Base-by-base conservation (phyloP, 2,329 filamentous ascomycete genomes). In the Shiraia bambusicola region DNA sequence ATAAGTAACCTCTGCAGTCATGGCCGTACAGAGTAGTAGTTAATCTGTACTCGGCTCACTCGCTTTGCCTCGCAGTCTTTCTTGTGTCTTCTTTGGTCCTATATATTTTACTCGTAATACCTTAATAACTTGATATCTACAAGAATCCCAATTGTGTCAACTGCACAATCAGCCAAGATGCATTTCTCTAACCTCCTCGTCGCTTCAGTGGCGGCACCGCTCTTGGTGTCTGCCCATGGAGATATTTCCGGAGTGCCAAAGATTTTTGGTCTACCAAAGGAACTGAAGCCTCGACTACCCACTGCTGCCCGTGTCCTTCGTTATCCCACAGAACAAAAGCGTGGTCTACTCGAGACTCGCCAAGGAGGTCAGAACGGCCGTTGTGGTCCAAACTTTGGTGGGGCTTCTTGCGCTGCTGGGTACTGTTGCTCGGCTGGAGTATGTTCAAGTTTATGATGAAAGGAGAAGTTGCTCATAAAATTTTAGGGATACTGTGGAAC, bases 401-500 rank as follows among this genome's bases (percentile, higher is more conserved):
- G 58, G 14, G 63, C 63, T 16, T 57, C 51, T 31, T 69, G 65
- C 38, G 62, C 52, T 33, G 42, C 47, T 1, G 64, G 63, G 11
- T 69, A 58, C 49, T 67, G 65, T 54, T 69, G 64, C 51, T 67
- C 64, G 25, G 41, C 42, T 47, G 47, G 53, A n/a, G 63, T 65
- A 64, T n/a, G 58, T 52, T 19, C 27, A 1, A 8, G 14, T 11
- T n/a, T 3, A 28, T 10, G 3, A 16, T 26, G 13, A 11, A 16
- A 22, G 7, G 15, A n/a, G 9, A 15, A 14, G 16, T 35, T 42
- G 13, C 47, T 57, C n/a, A 58, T 28, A n/a, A 3, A 8, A 22
- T 16, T 29, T 11, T 12, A 64, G 49, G 67, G 67, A 28, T 82
- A 76, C 71, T 83, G 80, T 49, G 79, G 79, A 30, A 70, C 59